Conservation (phyloP, 768 basidiomycete species). For the Cyclocybe aegerita region DNA sequence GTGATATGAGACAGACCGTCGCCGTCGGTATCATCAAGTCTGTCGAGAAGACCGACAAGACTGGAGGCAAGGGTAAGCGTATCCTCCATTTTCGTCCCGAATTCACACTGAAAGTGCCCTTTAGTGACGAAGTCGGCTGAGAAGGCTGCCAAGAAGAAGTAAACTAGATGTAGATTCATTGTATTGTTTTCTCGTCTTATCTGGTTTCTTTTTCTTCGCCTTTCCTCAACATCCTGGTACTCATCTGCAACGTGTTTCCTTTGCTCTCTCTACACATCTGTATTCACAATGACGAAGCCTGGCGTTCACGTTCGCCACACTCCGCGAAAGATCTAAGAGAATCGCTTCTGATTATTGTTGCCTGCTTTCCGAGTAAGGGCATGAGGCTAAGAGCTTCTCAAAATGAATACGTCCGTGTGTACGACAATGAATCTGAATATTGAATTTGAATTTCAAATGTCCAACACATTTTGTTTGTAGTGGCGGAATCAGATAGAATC, state of each 20-base stretch:
- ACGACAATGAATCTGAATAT: no score
- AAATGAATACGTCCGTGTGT: no score
- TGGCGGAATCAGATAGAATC: neutral
- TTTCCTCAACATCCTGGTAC: slow-evolving; percentile 37
- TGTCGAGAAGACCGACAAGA: slow-evolving; percentile 92
- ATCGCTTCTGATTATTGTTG: slow-evolving; percentile 6
- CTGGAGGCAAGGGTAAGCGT: slow-evolving; percentile 76
- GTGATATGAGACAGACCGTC: slow-evolving; percentile 99
- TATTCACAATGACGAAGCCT: slow-evolving; percentile 37
- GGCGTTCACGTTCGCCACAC: slow-evolving; percentile 22
- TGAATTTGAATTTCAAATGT: no score
- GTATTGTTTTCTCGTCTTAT: slow-evolving; percentile 57
- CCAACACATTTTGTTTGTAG: no score
- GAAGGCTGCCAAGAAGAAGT: slow-evolving; percentile 96
- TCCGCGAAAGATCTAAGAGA: slow-evolving; percentile 12
- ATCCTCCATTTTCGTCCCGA: neutral
- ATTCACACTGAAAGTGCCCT: slow-evolving; percentile 6
- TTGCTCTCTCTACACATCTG: slow-evolving; percentile 35
- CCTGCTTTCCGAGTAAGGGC: neutral
- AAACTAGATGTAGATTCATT: slow-evolving; percentile 77
- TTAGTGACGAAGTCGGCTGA: slow-evolving; percentile 92
- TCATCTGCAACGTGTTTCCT: slow-evolving; percentile 32
- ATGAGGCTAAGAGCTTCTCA: no score
- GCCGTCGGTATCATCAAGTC: slow-evolving; percentile 99
- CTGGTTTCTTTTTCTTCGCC: slow-evolving; percentile 46